Evolutionary conservation across 1,139 yeast species (phyloP).

Genomic region (Pichia sp.): DNA sequence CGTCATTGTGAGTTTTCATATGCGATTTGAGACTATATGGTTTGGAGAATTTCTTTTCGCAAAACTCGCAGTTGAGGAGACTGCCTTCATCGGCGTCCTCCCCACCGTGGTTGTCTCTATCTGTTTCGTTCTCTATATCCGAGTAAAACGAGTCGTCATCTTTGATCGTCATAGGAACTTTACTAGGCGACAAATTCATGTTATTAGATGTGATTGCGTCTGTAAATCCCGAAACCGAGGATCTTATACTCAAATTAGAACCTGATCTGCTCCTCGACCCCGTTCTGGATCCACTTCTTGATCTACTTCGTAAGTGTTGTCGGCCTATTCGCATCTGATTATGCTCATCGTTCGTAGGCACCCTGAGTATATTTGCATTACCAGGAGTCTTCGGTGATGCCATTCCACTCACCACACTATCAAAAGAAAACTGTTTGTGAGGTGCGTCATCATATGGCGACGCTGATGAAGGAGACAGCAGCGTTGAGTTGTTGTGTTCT

Average conservation of each 20-base stretch:
- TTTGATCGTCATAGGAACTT: no score
- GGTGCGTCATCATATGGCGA: no score
- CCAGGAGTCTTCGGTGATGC: no score
- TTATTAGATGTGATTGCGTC: not conserved
- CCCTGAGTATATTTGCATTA: not conserved
- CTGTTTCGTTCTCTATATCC: not conserved
- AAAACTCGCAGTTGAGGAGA: slow-evolving; percentile 54
- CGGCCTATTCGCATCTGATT: slow-evolving; percentile 23
- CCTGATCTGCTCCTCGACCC: slow-evolving; percentile 9
- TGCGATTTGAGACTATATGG: slow-evolving; percentile 92
- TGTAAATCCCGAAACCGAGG: no score
- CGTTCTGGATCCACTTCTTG: not conserved
- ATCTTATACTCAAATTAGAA: slow-evolving; percentile 1
- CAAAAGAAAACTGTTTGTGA: no score
- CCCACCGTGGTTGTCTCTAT: not conserved
- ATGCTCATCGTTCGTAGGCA: not conserved
- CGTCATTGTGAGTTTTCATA: slow-evolving; percentile 88
- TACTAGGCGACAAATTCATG: no score
- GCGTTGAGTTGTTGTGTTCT: no score
- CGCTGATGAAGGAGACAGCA: no score
- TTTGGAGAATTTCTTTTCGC: slow-evolving; percentile 82
- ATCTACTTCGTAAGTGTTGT: slow-evolving; percentile 3
- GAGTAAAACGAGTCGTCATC: not conserved
- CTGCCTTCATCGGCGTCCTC: not conserved
- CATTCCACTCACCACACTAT: no score